Evolutionary conservation across 306 rosid species (phyloP), one percentile per base, ranked within the genome.

Genomic region (Albizia julibrissin): DNA sequence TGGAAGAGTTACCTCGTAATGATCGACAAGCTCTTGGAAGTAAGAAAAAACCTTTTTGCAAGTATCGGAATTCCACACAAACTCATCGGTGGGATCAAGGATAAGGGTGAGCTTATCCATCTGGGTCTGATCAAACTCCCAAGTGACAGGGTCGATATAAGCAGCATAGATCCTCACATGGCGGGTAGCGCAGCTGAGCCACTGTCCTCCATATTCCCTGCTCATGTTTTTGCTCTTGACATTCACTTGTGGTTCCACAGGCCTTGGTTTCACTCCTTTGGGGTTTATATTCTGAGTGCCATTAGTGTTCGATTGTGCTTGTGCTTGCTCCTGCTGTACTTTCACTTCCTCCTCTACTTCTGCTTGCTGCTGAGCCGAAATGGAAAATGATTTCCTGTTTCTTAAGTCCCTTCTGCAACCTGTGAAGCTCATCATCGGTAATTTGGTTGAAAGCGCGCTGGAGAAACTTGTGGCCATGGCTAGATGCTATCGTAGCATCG

Each of bases 1-100:
- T 39, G 62, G 44, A 61, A 40, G 26, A 27, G 7, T 15, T 87
- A 95, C 98, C 99, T 93, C 98, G 18, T 95, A 92, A 80, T 93
- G 97, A 89, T 95, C 98, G 14, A 93, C 99, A 83, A 93, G 99
- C 83, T 93, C 96, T 46, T 95, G 99, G 83, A 95, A 95, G 87
- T 91, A 93, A 71, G 96, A 88, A 82, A 80, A 93, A 44, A 93
- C 93, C 90, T 91, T 84, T 54, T 84, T 84, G 80, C 91, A 87
- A 16, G 91, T 91, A 19, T 95, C 92, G 43, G 96, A 81, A 19
- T 85, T 95, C 99, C 99, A 95, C 29, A 93, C 87, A 69, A 95
- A 95, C 87, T 93, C 99, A 74, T 95, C 73, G n/a, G 91, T 87
- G 27, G 99, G 99, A 77, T 93, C 98, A 58, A 95, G 94, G 52